A percentile compares a stretch with the other conserved stretches of the same genome.
Evolutionary conservation across 352 stramenopile genomes (phyloP).

Genomic region (Aphanomyces stellatus): DNA sequence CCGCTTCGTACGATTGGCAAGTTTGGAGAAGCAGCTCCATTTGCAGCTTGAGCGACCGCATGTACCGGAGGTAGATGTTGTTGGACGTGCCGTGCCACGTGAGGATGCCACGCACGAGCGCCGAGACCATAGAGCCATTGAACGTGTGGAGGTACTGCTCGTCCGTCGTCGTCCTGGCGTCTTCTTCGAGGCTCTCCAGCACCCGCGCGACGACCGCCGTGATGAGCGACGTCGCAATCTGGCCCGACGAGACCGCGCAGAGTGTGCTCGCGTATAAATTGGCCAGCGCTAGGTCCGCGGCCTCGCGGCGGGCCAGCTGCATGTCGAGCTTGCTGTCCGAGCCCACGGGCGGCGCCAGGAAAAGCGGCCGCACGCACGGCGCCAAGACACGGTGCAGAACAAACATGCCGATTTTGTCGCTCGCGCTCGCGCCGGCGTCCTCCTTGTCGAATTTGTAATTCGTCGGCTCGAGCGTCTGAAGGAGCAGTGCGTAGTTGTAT

Average conservation of each 20-base stretch:
- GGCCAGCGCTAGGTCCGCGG: conserved; percentile 55
- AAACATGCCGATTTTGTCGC: conserved; percentile 15
- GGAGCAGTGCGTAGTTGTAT: conserved; percentile 2
- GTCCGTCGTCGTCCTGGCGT: conserved; percentile 51
- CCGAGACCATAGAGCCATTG: conserved; percentile 59
- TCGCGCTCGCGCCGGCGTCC: conserved; percentile 32
- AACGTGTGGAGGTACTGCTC: conserved; percentile 55
- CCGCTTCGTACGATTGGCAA: conserved; percentile 41
- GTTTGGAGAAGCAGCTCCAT: conserved; percentile 64
- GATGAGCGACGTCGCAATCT: conserved; percentile 51
- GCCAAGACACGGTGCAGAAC: not conserved
- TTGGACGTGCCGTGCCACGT: not conserved
- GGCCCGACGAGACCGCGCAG: conserved; percentile 19
- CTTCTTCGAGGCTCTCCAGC: conserved; percentile 71
- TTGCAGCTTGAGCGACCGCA: conserved; percentile 77
- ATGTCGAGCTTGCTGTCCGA: conserved; percentile 20
- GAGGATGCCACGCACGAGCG: conserved; percentile 38
- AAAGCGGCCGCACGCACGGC: not conserved
- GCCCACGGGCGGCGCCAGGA: not conserved
- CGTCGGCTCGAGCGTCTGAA: not conserved
- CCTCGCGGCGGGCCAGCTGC: conserved; percentile 43
- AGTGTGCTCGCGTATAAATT: conserved; percentile 77
- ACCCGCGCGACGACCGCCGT: conserved; percentile 75
- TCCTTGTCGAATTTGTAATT: conserved; percentile 17
- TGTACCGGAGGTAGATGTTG: conserved; percentile 40